Base-by-base conservation (phyloP, 2,329 filamentous ascomycete species). In the Aspergillus glaucus region DNA sequence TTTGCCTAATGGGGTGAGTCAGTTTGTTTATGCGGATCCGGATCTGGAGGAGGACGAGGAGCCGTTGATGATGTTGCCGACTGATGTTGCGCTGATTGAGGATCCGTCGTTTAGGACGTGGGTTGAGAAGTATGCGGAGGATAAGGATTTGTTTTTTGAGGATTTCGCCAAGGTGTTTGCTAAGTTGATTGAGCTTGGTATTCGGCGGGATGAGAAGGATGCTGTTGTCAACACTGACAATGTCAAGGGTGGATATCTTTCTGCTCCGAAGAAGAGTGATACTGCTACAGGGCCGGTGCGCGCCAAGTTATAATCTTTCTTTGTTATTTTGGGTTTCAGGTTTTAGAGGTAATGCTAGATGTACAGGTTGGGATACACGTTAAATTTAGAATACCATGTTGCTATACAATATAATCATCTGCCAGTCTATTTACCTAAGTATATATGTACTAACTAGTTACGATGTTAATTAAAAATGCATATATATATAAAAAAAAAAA, bases 31-130 rank as follows among this genome's bases (percentile, higher is more conserved):
- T 56, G 75, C 76, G 43, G 80, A 83, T 52, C 78, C 81, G 43
- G 78, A 83, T 55, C 60, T 63, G 17, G 67, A 68, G 47, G 70
- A 71, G 55, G 62, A 61, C 36, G 75, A 76, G 41, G 76, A 77
- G 50, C 77, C 78, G 48, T 67, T 85, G 39, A 85, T 85, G 82
- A 85, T 85, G 82, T 61, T 85, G 60, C 81, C 81, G 0, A 83
- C 81, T 2, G 81, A 85, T 60, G 76, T 85, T 58, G 76, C 80
- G 4, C 69, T 85, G 36, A 65, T 77, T 3, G 69, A 73, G 1
- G 81, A 85, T 54, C 62, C 70, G 2, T 60, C 55, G 5, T 85
- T 85, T 61, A 62, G 69, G 15, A 67, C 67, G 6, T 84, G 77
- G 75, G 81, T 84, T 10, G 70, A 80, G 62, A 59, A 70, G 51